These are phyloP conservation scores for Arthroderma sp. DNA, from an alignment of 2,329 filamentous ascomycete genomes.

Conservation along the genomic window DNA sequence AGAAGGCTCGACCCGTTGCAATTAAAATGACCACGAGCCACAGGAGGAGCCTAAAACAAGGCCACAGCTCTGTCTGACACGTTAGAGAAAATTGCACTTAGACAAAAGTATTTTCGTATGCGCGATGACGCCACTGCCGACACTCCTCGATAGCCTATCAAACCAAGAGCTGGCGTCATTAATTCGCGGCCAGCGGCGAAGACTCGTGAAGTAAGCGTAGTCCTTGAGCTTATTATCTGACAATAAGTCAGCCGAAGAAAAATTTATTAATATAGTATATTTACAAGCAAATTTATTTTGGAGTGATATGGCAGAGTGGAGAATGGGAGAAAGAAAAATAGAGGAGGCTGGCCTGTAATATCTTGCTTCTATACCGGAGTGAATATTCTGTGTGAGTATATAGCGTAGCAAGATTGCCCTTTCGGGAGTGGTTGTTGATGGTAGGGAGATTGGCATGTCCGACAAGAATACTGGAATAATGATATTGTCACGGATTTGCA, in stretches of 20 bases:
- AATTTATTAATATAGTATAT: background rate
- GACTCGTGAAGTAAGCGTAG: too few relatives aligned
- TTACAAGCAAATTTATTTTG: background rate
- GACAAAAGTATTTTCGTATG: background rate
- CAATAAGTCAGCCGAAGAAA: background rate
- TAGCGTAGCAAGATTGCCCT: too few relatives aligned
- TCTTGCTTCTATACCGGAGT: background rate
- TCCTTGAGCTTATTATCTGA: background rate
- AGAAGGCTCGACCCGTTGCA: background rate
- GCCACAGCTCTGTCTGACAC: too few relatives aligned
- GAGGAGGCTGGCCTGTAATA: background rate
- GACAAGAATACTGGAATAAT: background rate
- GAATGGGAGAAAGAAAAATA: background rate
- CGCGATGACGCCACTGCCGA: background rate
- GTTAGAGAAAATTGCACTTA: background rate
- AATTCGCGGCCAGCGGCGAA: too few relatives aligned
- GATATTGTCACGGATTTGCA: background rate
- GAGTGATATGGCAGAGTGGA: background rate
- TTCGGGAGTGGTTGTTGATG: background rate
- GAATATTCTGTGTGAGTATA: background rate
- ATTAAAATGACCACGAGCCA: background rate
- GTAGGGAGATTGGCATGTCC: background rate
- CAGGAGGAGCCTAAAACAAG: too few relatives aligned
- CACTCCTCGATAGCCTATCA: too few relatives aligned
- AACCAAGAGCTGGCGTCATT: too few relatives aligned